phyloP scores from a whole-genome alignment of 176 grass and related monocot species.

The Oropetium thomaeum region DNA sequence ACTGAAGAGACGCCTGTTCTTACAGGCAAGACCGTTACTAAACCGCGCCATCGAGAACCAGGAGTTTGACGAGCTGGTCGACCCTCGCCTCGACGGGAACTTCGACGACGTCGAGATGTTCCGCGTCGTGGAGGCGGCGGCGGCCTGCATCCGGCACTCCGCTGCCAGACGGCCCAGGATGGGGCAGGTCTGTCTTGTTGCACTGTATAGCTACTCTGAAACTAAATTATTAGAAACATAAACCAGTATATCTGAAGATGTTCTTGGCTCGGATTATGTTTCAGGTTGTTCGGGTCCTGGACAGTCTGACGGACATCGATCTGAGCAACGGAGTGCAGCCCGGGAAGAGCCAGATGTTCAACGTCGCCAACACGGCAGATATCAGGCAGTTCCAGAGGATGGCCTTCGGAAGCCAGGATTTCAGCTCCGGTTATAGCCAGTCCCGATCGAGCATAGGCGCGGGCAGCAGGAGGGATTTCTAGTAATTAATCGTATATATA shows the following conservation, averaged over 20 bases:
- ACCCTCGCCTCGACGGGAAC: slow-evolving; percentile 53
- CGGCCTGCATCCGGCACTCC: slow-evolving; percentile 85
- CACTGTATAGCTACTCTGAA: not conserved
- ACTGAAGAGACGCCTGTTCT: no score
- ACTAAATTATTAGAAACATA: no score
- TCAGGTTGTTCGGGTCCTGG: slow-evolving; percentile 80
- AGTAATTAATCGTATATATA: slow-evolving; percentile 9
- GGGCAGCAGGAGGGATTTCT: slow-evolving; percentile 48
- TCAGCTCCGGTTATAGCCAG: slow-evolving; percentile 58
- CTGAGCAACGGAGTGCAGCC: slow-evolving; percentile 81
- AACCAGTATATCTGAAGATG: no score
- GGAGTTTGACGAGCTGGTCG: slow-evolving; percentile 69
- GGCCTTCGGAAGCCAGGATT: slow-evolving; percentile 91
- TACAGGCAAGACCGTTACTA: slow-evolving; percentile 65
- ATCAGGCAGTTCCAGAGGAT: slow-evolving; percentile 80
- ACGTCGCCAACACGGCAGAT: slow-evolving; percentile 61
- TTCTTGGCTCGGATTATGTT: not conserved
- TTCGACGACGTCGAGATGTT: slow-evolving; percentile 80
- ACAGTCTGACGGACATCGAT: slow-evolving; percentile 70
- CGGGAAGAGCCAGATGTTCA: slow-evolving; percentile 84
- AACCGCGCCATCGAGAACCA: slow-evolving; percentile 54
- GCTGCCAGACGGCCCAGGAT: slow-evolving; percentile 72
- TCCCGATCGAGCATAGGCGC: slow-evolving; percentile 52
- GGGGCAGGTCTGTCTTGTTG: slow-evolving; percentile 52
- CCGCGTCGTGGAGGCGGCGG: slow-evolving; percentile 67